Evolutionary conservation across 2,329 filamentous ascomycete genomes (phyloP), one percentile per base, ranked within the genome.

Genomic region (Xylaria digitata): DNA sequence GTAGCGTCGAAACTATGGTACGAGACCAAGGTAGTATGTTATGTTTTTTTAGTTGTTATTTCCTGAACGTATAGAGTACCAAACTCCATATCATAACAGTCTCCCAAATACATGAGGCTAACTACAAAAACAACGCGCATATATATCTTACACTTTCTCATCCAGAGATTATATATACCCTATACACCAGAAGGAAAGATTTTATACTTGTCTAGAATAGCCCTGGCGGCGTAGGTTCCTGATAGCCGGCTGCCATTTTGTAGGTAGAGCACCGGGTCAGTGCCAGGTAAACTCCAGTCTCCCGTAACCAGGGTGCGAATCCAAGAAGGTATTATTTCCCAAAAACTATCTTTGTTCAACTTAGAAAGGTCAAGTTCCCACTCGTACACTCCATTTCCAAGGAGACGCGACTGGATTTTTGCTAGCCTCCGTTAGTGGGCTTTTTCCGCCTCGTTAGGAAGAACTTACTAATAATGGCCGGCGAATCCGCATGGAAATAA

Each of bases 331-430:
- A 53, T 7, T 8, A n/a, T 34, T 15, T 21, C 17, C 49, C 49
- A 53, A 19, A 53, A 53, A 8, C 21, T 37, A 19, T 21, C 19
- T 2, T 37, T 37, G 13, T 53, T 13, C 11, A 49, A 2, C 9
- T 9, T 34, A 1, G 43, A 37, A n/a, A 58, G 11, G 3, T 58
- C 43, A 15, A 58, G 49, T 6, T 58, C 55, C 55, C 55, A 58
- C 4, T 58, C n/a, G n/a, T 49, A 58, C 1, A 40, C 3, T 1
- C 32, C 6, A 4, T 37, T 49, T 9, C 6, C n/a, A 3, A 23
- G 2, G 17, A 37, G 13, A 17, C 55, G 55, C 11, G 55, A 3
- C 17, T 43, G 55, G 3, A 7, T 1, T 37, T n/a, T 21, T 5
- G 6, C 55, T 58, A 49, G 8, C 4, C 2, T 37, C 13, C 21